A percentile compares a stretch with the other conserved stretches of the same genome.
phyloP scores from a whole-genome alignment of 768 basidiomycete genomes.

The Tubosaeta sp. region DNA sequence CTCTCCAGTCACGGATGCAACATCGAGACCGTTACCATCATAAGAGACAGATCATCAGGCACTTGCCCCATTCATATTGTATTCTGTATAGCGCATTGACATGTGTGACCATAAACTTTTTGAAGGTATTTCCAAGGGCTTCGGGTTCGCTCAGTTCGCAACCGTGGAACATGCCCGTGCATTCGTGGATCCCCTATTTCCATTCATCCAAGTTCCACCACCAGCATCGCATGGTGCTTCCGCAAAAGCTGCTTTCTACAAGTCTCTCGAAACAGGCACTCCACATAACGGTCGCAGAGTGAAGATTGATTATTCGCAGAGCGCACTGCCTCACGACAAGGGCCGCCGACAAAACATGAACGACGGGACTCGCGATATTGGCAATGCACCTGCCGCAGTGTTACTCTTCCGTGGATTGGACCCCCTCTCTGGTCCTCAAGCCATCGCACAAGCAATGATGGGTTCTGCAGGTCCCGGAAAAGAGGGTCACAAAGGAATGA shows the following conservation, averaged over 20 bases:
- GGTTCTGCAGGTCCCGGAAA: slow-evolving; percentile 73
- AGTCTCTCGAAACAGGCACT: slow-evolving; percentile 64
- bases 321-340: slow-evolving; percentile 67
- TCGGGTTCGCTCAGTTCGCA: slow-evolving; percentile 94
- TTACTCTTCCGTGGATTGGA: slow-evolving; percentile 90
- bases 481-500: slow-evolving; percentile 83
- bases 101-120: slow-evolving; percentile 58
- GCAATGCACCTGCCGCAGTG: slow-evolving; percentile 75
- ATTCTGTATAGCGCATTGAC: slow-evolving; percentile 68
- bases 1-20: slow-evolving; percentile 67
- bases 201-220: slow-evolving; percentile 89
- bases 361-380: slow-evolving; percentile 96
- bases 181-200: slow-evolving; percentile 88
- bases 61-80: slow-evolving; percentile 79
- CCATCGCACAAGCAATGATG: slow-evolving; percentile 79
- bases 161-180: slow-evolving; percentile 81
- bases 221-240: slow-evolving; percentile 84
- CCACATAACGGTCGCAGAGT: slow-evolving; percentile 80
- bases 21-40: slow-evolving; percentile 88
- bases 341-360: slow-evolving; percentile 68
- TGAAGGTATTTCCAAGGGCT: slow-evolving; percentile 90
- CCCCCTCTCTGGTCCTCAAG: slow-evolving; percentile 80
- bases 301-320: slow-evolving; percentile 95
- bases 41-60: slow-evolving; percentile 95
- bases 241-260: slow-evolving; percentile 66